phyloP scores from a whole-genome alignment of 352 stramenopile genomes.

The Globisporangium emineosum region DNA sequence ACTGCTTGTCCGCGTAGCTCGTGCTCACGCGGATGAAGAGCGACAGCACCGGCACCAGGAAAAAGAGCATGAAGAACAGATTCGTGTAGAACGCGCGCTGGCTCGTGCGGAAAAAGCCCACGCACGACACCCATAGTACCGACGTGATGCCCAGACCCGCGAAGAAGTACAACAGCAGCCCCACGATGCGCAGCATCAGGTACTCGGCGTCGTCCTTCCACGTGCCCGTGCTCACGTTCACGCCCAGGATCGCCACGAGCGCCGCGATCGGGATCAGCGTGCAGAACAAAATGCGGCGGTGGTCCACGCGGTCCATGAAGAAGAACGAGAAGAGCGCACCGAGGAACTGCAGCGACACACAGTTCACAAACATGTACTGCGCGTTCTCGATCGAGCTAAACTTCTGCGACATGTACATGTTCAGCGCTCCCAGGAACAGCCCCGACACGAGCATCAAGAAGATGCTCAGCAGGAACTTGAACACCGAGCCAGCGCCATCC shows the following conservation, averaged over 20 bases:
- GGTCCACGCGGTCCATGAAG: conserved; percentile 80
- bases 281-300: conserved; percentile 69
- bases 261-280: conserved; percentile 56
- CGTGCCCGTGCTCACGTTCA: conserved; percentile 50
- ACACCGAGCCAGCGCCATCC: conserved; percentile 29
- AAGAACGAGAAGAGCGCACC: conserved; percentile 82
- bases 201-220: conserved; percentile 53
- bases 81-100: conserved; percentile 61
- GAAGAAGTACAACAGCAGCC: conserved; percentile 77
- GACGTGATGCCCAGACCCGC: conserved; percentile 67
- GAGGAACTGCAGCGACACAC: conserved; percentile 58
- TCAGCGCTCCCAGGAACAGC: conserved; percentile 59
- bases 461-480: conserved; percentile 71
- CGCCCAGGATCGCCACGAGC: conserved; percentile 46
- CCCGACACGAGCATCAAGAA: conserved; percentile 69
- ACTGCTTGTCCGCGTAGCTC: conserved; percentile 34
- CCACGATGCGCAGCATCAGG: conserved; percentile 70
- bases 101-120: conserved; percentile 69
- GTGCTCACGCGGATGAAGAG: conserved; percentile 39
- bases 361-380: conserved; percentile 83
- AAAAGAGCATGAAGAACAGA: conserved; percentile 75
- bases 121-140: conserved; percentile 68
- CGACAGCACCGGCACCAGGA: conserved; percentile 48
- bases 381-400: conserved; percentile 58
- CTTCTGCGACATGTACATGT: conserved; percentile 70